Base-by-base conservation (phyloP, 2,329 filamentous ascomycete species). In the Verticillium tricorpus region DNA sequence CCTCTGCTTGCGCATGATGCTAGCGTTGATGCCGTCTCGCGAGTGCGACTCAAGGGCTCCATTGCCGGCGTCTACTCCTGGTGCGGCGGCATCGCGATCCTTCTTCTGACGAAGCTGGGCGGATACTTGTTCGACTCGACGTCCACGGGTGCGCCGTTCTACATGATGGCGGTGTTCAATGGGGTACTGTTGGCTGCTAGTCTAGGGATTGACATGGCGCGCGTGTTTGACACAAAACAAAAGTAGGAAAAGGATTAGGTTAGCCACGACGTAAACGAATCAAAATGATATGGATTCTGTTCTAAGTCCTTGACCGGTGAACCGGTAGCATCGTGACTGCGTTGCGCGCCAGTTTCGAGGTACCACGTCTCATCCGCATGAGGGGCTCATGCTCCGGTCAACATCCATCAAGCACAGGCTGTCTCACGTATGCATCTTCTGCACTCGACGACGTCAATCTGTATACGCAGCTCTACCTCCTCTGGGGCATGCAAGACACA, bases 1-100 rank as follows among this genome's bases (percentile, higher is more conserved):
- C 76, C 79, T 17, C 69, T 81, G 57, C 71, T 83, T 17, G 69
- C 71, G 39, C 65, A 67, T 39, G 60, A 61, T 14, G 64, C 50
- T 15, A 67, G 40, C 52, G 65, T 62, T 28, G 71, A 76, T 37
- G 69, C 73, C 0, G 71, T 76, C 17, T 82, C 82, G 9, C 76
- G 84, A 15, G 81, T 86, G 40, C 77, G 81, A 34, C 84, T 98
- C 60, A 98, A 98, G 77, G 95, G 95, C 14, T 94, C 92, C 15
- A 95, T 99, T 67, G 94, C 95, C 0, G 95, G 95, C 2, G 89
- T 97, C 1, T 99, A 99, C 75, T 96, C 91, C 60, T 85, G 97
- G 65, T 93, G 90, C 61, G 95, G 95, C 12, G 95, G 94, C 15
- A 90, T 88, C 1, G 95, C 93, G 0, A 99, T 99, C 59, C 75